phyloP scores from a whole-genome alignment of 345 rosid genomes.

The Salix dunnii region DNA sequence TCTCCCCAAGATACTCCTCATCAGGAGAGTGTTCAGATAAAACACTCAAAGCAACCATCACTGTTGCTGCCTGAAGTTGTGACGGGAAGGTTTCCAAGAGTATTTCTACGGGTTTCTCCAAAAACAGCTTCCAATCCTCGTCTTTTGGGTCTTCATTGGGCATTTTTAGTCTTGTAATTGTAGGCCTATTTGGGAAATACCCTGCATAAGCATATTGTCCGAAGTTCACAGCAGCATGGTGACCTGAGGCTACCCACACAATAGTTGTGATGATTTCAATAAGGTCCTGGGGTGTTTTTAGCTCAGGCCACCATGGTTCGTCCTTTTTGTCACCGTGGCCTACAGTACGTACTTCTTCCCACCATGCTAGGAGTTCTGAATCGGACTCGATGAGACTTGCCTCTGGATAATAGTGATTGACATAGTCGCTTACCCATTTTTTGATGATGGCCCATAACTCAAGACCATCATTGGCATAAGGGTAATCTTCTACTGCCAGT shows the following conservation, averaged over 20 bases:
- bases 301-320: constrained; percentile 48
- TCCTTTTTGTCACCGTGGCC: constrained; percentile 60
- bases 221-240: constrained; percentile 58
- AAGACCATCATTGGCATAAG: constrained; percentile 57
- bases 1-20: constrained; percentile 27
- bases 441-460: constrained; percentile 44
- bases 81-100: constrained; percentile 44
- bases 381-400: constrained; percentile 27
- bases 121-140: constrained; percentile 31
- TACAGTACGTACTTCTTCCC: constrained; percentile 42
- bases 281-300: constrained; percentile 33
- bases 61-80: constrained; percentile 42
- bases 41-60: constrained; percentile 20
- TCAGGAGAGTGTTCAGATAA: constrained; percentile 28
- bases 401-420: constrained; percentile 41
- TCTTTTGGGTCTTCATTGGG: constrained; percentile 34
- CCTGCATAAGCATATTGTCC: constrained; percentile 53
- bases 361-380: constrained; percentile 57
- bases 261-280: constrained; percentile 41
- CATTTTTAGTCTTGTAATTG: constrained; percentile 40
- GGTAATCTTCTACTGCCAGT: constrained; percentile 52
- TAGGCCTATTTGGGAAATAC: constrained; percentile 50
- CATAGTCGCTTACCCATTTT: constrained; percentile 46
- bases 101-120: constrained; percentile 28
- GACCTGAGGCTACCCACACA: constrained; percentile 46